Evolutionary conservation across 2,329 filamentous ascomycete genomes (phyloP), one percentile per base, ranked within the genome.

Genomic region (Epichloe aotearoae): DNA sequence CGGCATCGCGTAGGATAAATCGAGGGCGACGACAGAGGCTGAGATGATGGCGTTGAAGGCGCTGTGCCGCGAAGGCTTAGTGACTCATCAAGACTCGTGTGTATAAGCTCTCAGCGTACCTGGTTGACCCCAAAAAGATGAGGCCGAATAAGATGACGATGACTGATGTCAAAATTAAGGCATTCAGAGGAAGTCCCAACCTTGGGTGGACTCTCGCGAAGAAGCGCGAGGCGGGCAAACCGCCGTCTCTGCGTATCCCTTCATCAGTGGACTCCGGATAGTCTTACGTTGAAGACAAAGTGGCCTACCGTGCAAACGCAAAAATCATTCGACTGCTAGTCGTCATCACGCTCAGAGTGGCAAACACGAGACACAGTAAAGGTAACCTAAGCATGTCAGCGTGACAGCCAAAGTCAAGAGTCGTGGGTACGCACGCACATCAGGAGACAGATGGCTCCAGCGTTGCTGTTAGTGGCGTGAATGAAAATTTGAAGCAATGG

Each of bases 11-110:
- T 90, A 90, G 2, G 82, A 83, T 5, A 89, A 68, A 6, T 83
- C 80, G 0, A 90, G 73, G 1, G 84, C 78, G 7, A 88, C 83
- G 0, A 89, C 84, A 0, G 82, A 84, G 0, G 83, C 78, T 0
- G 82, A 80, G 1, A 84, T 74, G 57, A 88, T 84, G 14, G 83
- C 83, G 41, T 83, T 86, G 65, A 88, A 86, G 0, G 84, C 83
- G 53, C 74, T 60, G 37, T 38, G n/a, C 37, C 37, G 3, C 37
- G 14, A 38, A 12, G 30, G 26, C 30, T 30, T 30, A 30, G 30
- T 30, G 10, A 30, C 30, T 30, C 30, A 30, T 30, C 30, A 30
- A 30, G 30, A 3, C 8, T 11, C 8, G 30, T 30, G 30, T 30
- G 30, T 30, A 11, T 30, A 4, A 30, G 39, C 12, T n/a, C 10